These are phyloP conservation scores for Fomitopsis betulina DNA, from an alignment of 1,284 basidiomycete species.

Conservation along the genomic window DNA sequence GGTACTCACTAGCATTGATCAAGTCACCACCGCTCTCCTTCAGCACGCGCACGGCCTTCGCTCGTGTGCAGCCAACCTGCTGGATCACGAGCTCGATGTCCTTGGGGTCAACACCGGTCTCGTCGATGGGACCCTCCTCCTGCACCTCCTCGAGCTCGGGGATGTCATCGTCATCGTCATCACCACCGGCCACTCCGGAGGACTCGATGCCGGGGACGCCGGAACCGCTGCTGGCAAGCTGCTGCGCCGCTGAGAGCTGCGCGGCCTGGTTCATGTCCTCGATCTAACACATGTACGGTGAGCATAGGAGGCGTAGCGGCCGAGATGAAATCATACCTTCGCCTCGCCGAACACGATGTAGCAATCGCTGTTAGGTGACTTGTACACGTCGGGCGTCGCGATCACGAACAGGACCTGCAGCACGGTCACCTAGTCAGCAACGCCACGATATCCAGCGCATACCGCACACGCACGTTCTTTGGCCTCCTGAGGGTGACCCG, in stretches of 20 bases:
- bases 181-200: constrained; percentile 43
- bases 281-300: constrained; percentile 40
- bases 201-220: constrained; percentile 51
- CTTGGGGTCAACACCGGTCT: constrained; percentile 85
- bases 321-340: constrained; percentile 50
- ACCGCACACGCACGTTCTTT: constrained; percentile 71
- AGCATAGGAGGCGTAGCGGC: neutral
- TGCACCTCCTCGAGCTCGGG: constrained; percentile 79
- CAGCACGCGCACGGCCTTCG: constrained; percentile 84
- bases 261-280: constrained; percentile 90
- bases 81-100: constrained; percentile 95
- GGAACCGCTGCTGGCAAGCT: constrained; percentile 58
- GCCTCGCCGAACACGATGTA: constrained; percentile 99
- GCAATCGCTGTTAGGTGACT: constrained; percentile 94
- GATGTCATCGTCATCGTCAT: constrained; percentile 74
- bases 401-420: constrained; percentile 87
- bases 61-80: constrained; percentile 79
- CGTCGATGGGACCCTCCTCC: constrained; percentile 74
- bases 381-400: constrained; percentile 94
- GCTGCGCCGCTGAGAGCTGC: constrained; percentile 82
- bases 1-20: constrained; percentile 87
- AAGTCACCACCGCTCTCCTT: constrained; percentile 89
- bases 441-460: neutral
- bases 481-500: constrained; percentile 93
- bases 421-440: neutral